Base-by-base conservation (phyloP, 2,329 filamentous ascomycete species). In the Fusarium scirpi region DNA sequence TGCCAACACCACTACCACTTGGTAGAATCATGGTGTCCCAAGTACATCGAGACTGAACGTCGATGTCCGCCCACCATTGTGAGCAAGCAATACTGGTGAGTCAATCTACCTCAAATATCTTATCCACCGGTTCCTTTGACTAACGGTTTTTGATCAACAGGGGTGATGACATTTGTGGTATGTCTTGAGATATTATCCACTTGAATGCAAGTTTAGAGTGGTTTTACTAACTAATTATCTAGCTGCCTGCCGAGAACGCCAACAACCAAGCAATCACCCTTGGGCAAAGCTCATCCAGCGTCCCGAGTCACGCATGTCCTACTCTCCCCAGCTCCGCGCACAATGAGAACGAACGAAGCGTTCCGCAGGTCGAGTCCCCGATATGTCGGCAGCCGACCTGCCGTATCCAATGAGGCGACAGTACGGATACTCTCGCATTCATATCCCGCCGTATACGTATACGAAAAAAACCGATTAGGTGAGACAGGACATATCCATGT, bases 1-100 rank as follows among this genome's bases (percentile, higher is more conserved):
- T 86, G 85, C 67, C 81, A 84, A 67, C 80, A 82, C 57, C 84
- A 86, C 76, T 85, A 84, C 78, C 85, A 86, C 69, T 75, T 82
- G 66, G 82, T 83, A 59, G 82, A 83, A 64, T 83, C 82, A 27
- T 84, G 82, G 82, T 84, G 82, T 54, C 77, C 79, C 60, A 82
- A 82, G 67, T 84, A 84, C 58, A 83, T 83, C 59, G 80, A 80
- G 72, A 83, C 82, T 13, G 80, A 82, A 66, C 79, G 79, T 63
- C 78, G 82, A 67, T 84, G 82, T 65, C 79, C 80, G 34, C 81
- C 81, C 10, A 82, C 76, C 8, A 80, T 84, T 43, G 81, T 83
- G 41, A 83, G 82, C 77, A 83, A 82, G 62, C 81, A 83, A 69
- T 84, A 83, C 73, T 82, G 82, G 81, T 83, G 65, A 76, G 80